These are phyloP conservation scores for Clarkia xantiana DNA, from an alignment of 345 rosid species.

Conservation along the genomic window DNA sequence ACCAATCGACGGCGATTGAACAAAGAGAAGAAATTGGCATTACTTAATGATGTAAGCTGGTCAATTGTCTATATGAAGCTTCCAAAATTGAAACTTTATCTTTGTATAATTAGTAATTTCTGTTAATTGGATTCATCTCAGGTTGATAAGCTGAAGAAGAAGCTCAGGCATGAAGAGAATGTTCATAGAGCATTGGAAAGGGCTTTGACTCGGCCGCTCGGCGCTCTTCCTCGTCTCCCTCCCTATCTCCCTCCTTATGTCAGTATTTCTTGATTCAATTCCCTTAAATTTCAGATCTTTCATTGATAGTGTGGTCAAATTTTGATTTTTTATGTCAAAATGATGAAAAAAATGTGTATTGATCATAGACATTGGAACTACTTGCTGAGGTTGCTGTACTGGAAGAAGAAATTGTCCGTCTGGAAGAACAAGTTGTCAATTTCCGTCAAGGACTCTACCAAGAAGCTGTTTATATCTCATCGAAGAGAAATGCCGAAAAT, in stretches of 20 bases:
- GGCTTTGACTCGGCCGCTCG: constrained; percentile 74
- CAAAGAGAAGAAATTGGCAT: constrained; percentile 42
- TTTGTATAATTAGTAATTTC: too few species aligned
- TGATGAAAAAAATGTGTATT: constrained; percentile 5
- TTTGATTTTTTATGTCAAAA: background rate
- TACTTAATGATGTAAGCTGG: constrained; percentile 55
- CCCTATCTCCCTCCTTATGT: constrained; percentile 76
- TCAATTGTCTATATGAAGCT: too few species aligned
- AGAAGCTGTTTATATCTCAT: constrained; percentile 52
- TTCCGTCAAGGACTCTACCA: constrained; percentile 59
- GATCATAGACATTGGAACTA: constrained; percentile 57
- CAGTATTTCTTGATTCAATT: constrained; percentile 20
- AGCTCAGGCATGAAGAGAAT: constrained; percentile 71
- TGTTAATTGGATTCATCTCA: constrained; percentile 8
- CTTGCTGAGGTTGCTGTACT: constrained; percentile 91
- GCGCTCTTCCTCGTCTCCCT: constrained; percentile 92
- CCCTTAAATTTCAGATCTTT: background rate
- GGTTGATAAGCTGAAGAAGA: constrained; percentile 80
- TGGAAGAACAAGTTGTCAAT: constrained; percentile 70
- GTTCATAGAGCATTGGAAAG: constrained; percentile 80
- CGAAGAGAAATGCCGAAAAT: constrained; percentile 48
- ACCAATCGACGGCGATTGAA: constrained; percentile 41
- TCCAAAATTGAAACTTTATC: background rate
- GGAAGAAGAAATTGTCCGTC: constrained; percentile 79
- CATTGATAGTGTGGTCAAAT: background rate